Evolutionary conservation across 441 rosid genomes (phyloP).

Genomic region (Croton laevigatus): DNA sequence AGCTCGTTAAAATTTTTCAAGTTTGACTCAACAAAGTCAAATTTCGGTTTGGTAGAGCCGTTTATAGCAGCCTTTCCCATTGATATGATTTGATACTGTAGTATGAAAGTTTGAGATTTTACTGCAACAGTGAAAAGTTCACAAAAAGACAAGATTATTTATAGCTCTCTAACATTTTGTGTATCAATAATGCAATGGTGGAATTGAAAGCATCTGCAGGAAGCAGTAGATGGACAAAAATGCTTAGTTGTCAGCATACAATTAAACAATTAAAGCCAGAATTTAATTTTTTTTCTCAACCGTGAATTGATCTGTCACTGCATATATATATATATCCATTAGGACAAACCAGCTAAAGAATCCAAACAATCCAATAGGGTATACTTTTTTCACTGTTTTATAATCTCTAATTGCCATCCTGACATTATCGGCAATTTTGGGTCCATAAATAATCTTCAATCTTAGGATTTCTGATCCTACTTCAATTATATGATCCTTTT

Average conservation of each 20-base stretch:
- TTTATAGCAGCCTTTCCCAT: no score
- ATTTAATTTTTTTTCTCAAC: neutral
- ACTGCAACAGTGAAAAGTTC: no score
- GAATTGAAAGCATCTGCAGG: neutral
- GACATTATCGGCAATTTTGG: neutral
- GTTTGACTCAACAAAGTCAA: no score
- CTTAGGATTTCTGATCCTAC: neutral
- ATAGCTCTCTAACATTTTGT: no score
- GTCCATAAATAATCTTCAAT: neutral
- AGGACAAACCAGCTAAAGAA: conserved; percentile 12
- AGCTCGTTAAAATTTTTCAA: no score
- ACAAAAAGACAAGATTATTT: no score
- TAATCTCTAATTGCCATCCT: neutral
- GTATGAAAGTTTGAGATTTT: no score
- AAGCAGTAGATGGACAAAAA: neutral
- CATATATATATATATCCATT: neutral
- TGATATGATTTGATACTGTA: no score
- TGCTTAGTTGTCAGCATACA: neutral
- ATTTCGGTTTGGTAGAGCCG: no score
- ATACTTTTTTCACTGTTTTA: neutral
- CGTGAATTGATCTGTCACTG: conserved; percentile 11
- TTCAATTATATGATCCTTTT: neutral
- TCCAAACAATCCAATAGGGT: neutral
- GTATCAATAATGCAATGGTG: neutral
- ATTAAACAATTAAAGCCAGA: conserved; percentile 12